Percentiles rank a stretch among this genome's conserved stretches.
These are phyloP conservation scores for Omphalotus olearius DNA, from an alignment of 1,284 basidiomycete genomes.

Conservation along the genomic window DNA sequence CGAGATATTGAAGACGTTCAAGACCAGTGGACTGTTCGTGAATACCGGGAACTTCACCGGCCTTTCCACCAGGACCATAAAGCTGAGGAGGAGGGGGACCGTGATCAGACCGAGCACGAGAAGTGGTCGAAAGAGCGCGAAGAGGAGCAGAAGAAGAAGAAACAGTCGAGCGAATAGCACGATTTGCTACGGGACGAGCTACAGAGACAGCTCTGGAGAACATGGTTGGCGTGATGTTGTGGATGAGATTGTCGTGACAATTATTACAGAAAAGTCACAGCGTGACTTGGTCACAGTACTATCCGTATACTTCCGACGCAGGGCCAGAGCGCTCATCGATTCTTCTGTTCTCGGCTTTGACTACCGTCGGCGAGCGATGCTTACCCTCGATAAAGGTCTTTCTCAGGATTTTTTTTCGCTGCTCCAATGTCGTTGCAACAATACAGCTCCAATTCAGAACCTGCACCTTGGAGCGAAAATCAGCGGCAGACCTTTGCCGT, in stretches of 20 bases:
- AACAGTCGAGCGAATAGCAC: constrained; percentile 12
- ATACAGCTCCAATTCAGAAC: too few relatives aligned
- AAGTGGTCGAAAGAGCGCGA: constrained; percentile 55
- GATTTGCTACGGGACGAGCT: constrained; percentile 14
- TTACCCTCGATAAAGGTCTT: too few relatives aligned
- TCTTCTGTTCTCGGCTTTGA: neutral
- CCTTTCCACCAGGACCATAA: constrained; percentile 70
- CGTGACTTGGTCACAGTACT: too few relatives aligned
- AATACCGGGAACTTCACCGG: constrained; percentile 80
- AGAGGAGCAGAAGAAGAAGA: constrained; percentile 24
- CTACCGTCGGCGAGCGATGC: too few relatives aligned
- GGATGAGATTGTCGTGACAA: neutral
- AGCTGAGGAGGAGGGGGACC: constrained; percentile 63
- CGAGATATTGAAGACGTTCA: constrained; percentile 91
- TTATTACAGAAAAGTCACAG: too few relatives aligned
- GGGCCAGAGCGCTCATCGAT: neutral
- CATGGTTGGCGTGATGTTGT: constrained; percentile 7
- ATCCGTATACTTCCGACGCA: neutral
- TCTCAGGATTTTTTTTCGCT: too few relatives aligned
- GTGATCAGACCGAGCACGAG: constrained; percentile 43
- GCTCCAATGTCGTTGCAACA: too few relatives aligned
- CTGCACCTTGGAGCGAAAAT: too few relatives aligned
- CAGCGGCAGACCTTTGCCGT: too few relatives aligned
- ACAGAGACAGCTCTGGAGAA: constrained; percentile 15
- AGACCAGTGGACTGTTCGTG: constrained; percentile 93